These are phyloP conservation scores for Vaccinium darrowii DNA, from an alignment of 148 eudicot species.

Conservation along the genomic window DNA sequence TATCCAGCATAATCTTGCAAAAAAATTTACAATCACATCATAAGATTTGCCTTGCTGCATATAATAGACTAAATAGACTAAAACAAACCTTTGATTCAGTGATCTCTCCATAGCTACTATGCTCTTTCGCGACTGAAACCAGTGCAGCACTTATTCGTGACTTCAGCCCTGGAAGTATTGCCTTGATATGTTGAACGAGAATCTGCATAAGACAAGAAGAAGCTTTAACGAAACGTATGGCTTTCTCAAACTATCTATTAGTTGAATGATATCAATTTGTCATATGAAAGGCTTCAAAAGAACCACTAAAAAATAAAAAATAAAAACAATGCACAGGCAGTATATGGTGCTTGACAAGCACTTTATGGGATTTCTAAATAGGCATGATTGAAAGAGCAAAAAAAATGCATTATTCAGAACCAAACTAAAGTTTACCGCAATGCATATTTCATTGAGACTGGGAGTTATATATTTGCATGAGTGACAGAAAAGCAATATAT, in stretches of 20 bases:
- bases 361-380: not conserved
- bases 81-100: constrained; percentile 78
- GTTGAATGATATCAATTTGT: not conserved
- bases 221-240: not conserved
- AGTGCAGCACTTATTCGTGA: constrained; percentile 72
- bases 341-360: too few species aligned
- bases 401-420: not conserved
- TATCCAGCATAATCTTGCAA: not conserved
- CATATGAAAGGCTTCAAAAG: not conserved
- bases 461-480: not conserved
- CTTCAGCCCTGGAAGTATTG: constrained; percentile 80
- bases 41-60: not conserved
- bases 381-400: not conserved
- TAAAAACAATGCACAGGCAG: not conserved
- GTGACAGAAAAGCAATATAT: not conserved
- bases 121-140: constrained; percentile 89
- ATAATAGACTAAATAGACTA: not conserved
- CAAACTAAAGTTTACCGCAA: not conserved
- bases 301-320: not conserved
- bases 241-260: not conserved
- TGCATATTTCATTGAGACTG: not conserved
- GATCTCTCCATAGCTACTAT: constrained; percentile 90
- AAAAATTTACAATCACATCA: not conserved
- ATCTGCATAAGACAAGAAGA: constrained; percentile 42
- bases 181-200: constrained; percentile 86